phyloP scores from a whole-genome alignment of 2,329 filamentous ascomycete genomes.

The Sporothrix brasiliensis region DNA sequence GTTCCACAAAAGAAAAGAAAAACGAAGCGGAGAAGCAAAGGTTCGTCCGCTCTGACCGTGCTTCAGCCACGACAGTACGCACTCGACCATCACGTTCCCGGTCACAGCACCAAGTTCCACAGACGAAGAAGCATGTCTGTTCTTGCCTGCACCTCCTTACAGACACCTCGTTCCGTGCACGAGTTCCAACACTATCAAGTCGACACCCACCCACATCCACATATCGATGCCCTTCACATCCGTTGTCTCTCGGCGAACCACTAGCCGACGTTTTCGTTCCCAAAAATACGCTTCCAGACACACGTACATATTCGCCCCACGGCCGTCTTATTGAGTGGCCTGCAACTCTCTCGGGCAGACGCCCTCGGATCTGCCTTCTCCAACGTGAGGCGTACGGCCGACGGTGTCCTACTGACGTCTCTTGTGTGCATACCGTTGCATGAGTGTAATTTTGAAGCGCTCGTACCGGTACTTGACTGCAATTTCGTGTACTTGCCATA shows the following conservation, averaged over 20 bases:
- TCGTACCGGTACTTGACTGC: constrained; percentile 2
- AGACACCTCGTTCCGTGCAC: constrained; percentile 2
- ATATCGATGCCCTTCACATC: background rate
- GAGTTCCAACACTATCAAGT: background rate
- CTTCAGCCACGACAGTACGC: background rate
- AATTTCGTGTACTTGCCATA: constrained; percentile 7
- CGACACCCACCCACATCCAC: background rate
- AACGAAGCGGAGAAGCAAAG: background rate
- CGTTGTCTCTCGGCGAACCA: background rate
- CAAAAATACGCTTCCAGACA: constrained; percentile 7
- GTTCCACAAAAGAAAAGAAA: background rate
- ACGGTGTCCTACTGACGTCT: background rate
- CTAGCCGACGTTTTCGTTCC: background rate
- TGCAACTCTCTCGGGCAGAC: background rate
- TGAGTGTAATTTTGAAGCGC: background rate
- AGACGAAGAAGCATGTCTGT: constrained; percentile 15
- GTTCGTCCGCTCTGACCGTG: background rate
- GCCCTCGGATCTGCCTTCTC: background rate
- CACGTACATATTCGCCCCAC: background rate
- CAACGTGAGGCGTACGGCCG: constrained; percentile 18
- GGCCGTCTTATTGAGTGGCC: background rate
- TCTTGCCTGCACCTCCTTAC: background rate
- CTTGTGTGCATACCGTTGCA: background rate
- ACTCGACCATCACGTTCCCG: background rate
- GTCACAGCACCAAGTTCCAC: constrained; percentile 1